Percentiles rank a stretch among this genome's conserved stretches.
phyloP scores from a whole-genome alignment of 2,329 filamentous ascomycete genomes.

The Rachicladosporium sp. region DNA sequence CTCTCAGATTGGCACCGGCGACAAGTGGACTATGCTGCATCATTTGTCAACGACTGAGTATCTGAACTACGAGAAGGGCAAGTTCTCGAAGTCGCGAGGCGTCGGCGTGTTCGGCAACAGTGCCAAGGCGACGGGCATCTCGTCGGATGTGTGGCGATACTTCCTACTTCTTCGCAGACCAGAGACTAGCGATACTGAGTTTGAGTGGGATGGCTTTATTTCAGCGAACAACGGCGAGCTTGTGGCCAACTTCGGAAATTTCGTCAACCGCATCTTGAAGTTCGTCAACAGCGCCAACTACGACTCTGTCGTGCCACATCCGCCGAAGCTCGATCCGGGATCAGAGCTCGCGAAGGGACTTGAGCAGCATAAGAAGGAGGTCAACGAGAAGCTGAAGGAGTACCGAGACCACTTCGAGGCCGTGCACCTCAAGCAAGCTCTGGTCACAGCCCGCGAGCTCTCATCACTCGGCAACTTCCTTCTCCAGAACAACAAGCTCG shows the following conservation, averaged over 20 bases:
- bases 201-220: slow-evolving; percentile 79
- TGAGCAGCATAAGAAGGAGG: slow-evolving; percentile 41
- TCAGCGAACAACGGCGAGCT: slow-evolving; percentile 80
- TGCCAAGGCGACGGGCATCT: slow-evolving; percentile 73
- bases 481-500: slow-evolving; percentile 48
- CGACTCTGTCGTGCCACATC: slow-evolving; percentile 50
- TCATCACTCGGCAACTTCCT: slow-evolving; percentile 50
- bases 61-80: slow-evolving; percentile 76
- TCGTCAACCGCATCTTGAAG: slow-evolving; percentile 48
- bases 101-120: slow-evolving; percentile 88
- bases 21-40: slow-evolving; percentile 82
- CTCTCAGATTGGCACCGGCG: slow-evolving; percentile 69
- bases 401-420: slow-evolving; percentile 59
- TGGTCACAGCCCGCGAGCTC: slow-evolving; percentile 54
- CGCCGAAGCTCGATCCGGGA: slow-evolving; percentile 6
- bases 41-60: slow-evolving; percentile 84
- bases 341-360: slow-evolving; percentile 18
- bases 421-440: slow-evolving; percentile 56
- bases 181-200: slow-evolving; percentile 76
- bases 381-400: slow-evolving; percentile 52
- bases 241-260: slow-evolving; percentile 57
- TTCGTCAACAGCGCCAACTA: slow-evolving; percentile 61
- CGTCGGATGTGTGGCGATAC: slow-evolving; percentile 83
- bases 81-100: slow-evolving; percentile 84
- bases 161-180: slow-evolving; percentile 78